Conservation (phyloP, 305 asterid genomes). For the Ajuga reptans region DNA sequence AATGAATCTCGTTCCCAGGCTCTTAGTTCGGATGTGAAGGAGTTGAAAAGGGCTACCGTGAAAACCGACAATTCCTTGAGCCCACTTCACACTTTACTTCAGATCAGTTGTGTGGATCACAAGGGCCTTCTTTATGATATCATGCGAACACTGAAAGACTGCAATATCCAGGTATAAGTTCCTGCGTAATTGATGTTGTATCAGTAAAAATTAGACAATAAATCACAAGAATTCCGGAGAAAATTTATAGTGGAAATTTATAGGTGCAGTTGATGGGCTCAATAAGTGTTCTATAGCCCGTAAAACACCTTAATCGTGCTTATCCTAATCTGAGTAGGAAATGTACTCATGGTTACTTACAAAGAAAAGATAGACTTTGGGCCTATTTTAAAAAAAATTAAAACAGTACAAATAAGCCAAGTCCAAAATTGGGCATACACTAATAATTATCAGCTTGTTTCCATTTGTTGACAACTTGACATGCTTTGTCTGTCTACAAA, state of each 20-base stretch:
- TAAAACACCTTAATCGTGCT: no score
- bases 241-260: no score
- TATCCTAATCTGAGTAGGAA: no score
- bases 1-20: conserved; percentile 53
- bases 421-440: no score
- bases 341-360: no score
- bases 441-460: background rate
- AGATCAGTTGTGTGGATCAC: conserved; percentile 70
- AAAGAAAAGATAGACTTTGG: no score
- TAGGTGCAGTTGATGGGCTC: no score
- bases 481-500: background rate
- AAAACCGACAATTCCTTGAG: conserved; percentile 61
- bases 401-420: no score
- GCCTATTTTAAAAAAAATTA: no score
- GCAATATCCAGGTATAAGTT: conserved; percentile 49
- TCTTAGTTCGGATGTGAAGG: conserved; percentile 53
- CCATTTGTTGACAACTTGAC: background rate
- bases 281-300: no score
- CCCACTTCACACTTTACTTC: conserved; percentile 78
- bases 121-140: conserved; percentile 81
- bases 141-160: conserved; percentile 66
- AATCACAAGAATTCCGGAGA: no score
- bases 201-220: no score
- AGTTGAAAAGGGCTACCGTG: conserved; percentile 55
- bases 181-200: background rate